Percentiles rank a stretch among this genome's conserved stretches.
Evolutionary conservation across 2,329 filamentous ascomycete species (phyloP).

Genomic region (Fusarium liriodendri): DNA sequence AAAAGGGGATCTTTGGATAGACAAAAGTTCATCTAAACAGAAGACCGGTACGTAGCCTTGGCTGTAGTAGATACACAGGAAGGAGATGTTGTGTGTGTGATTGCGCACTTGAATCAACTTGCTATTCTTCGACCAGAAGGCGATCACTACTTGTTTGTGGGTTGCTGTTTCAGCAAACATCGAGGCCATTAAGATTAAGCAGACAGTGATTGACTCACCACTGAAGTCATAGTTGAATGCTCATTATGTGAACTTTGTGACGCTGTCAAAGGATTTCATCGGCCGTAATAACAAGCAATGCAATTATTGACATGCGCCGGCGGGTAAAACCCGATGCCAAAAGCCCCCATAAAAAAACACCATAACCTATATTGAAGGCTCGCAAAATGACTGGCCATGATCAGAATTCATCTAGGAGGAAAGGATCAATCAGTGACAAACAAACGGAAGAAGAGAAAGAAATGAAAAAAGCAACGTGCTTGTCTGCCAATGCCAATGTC

Average conservation of each 20-base stretch:
- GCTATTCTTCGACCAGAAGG: not conserved
- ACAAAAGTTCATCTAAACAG: not conserved
- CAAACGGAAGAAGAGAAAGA: not conserved
- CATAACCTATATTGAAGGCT: no score
- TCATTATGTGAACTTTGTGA: no score
- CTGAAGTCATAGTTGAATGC: not conserved
- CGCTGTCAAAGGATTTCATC: no score
- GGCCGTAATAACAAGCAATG: no score
- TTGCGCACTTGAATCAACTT: rapidly evolving
- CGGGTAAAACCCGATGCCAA: no score
- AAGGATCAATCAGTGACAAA: not conserved
- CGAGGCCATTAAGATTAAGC: not conserved
- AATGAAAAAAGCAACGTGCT: not conserved
- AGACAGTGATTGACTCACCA: not conserved
- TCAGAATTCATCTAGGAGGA: not conserved
- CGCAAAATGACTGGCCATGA: not conserved
- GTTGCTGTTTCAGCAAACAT: not conserved
- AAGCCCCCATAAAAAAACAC: no score
- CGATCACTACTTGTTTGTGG: not conserved
- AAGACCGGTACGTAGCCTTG: not conserved
- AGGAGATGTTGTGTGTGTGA: not conserved
- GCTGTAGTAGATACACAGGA: rapidly evolving
- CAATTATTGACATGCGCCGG: no score
- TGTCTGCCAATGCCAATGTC: not conserved
- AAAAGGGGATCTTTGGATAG: rapidly evolving